These are phyloP conservation scores for Penicillium maclennaniae DNA, from an alignment of 495 filamentous ascomycete genomes.

Conservation along the genomic window DNA sequence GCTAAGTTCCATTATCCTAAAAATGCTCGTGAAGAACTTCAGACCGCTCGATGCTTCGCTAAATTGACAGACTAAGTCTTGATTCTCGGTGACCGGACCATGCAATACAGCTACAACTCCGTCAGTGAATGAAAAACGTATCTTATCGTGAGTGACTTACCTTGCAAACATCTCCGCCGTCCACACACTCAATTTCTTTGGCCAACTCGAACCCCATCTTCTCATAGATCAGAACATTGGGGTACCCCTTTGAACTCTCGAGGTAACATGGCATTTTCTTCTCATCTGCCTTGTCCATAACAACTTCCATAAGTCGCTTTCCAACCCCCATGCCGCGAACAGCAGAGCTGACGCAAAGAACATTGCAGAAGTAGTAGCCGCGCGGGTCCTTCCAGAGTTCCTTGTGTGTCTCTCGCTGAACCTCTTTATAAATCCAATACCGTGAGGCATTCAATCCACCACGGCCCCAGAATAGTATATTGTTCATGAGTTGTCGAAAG, in stretches of 20 bases:
- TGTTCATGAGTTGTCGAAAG: conserved; percentile 56
- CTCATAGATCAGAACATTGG: conserved; percentile 64
- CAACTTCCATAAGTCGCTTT: conserved; percentile 52
- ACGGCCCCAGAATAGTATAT: conserved; percentile 56
- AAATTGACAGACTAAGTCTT: conserved; percentile 9
- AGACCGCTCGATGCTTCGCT: background rate
- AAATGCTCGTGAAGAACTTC: background rate
- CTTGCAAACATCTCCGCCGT: conserved; percentile 46
- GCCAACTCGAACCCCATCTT: conserved; percentile 60
- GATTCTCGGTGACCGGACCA: conserved; percentile 19
- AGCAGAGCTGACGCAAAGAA: conserved; percentile 59
- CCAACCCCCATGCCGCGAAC: conserved; percentile 59
- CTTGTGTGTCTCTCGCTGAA: conserved; percentile 38
- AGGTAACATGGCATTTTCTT: conserved; percentile 61
- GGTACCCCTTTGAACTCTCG: conserved; percentile 58
- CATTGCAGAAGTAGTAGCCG: conserved; percentile 70
- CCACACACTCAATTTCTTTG: conserved; percentile 59
- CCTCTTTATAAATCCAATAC: conserved; percentile 54
- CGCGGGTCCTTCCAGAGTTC: conserved; percentile 35
- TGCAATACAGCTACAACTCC: conserved; percentile 23
- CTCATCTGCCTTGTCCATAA: conserved; percentile 54
- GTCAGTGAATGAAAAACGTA: conserved; percentile 5
- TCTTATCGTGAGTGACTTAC: conserved; percentile 21
- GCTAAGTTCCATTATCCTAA: background rate
- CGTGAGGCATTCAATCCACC: conserved; percentile 59